phyloP scores from a whole-genome alignment of 176 grass and related monocot species.

The Phoenix roebelenii region DNA sequence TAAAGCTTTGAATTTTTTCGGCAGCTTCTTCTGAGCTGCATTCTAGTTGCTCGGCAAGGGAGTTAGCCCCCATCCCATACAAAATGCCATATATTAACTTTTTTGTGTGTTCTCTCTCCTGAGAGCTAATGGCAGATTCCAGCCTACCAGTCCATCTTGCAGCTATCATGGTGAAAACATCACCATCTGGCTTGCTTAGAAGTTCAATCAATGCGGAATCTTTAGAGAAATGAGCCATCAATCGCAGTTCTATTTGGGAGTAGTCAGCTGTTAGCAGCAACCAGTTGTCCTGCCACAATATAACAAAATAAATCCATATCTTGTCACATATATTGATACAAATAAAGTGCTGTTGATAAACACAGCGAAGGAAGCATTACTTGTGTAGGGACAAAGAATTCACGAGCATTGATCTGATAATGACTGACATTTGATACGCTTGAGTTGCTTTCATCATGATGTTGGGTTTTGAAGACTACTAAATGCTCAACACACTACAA shows the following conservation, averaged over 20 bases:
- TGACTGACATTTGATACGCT: slow-evolving; percentile 26
- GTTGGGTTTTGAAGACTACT: slow-evolving; percentile 52
- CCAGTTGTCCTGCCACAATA: slow-evolving; percentile 58
- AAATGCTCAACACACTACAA: slow-evolving; percentile 85
- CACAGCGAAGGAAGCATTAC: slow-evolving; percentile 27
- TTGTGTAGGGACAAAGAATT: slow-evolving; percentile 78
- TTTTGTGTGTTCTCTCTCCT: slow-evolving; percentile 73
- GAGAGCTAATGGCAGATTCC: slow-evolving; percentile 48
- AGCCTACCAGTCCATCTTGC: slow-evolving; percentile 71
- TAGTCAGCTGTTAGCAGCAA: slow-evolving; percentile 81
- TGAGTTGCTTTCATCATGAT: slow-evolving; percentile 33
- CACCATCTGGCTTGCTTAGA: slow-evolving; percentile 77
- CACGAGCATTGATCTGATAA: slow-evolving; percentile 76
- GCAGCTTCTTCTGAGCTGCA: slow-evolving; percentile 67
- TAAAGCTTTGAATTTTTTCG: slow-evolving; percentile 81
- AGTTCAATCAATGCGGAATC: slow-evolving; percentile 67
- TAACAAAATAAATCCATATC: no score
- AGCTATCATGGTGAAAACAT: slow-evolving; percentile 83
- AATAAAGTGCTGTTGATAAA: no score
- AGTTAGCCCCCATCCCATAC: slow-evolving; percentile 89
- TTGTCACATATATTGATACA: no score
- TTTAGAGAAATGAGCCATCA: slow-evolving; percentile 97
- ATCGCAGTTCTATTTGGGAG: slow-evolving; percentile 78
- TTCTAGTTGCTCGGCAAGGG: slow-evolving; percentile 77
- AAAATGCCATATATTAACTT: slow-evolving; percentile 88